Evolutionary conservation across 2,329 filamentous ascomycete species (phyloP).

Genomic region (Colletotrichum cordylinicola): DNA sequence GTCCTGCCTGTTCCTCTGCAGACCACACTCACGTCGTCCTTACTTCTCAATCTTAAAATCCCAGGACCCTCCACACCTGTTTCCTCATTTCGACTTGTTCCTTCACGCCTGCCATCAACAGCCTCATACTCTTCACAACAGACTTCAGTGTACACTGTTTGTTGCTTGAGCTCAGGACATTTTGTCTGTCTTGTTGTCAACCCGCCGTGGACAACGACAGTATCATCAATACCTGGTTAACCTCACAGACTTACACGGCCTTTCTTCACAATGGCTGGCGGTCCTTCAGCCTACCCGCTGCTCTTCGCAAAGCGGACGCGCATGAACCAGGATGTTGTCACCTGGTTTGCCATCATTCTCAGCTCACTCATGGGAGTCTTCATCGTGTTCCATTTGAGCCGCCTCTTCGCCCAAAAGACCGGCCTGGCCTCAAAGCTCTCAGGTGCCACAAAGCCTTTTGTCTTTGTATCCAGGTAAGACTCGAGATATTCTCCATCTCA

Average conservation of each 20-base stretch:
- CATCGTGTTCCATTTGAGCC: slow-evolving; percentile 14
- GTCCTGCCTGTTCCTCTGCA: background rate
- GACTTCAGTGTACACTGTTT: background rate
- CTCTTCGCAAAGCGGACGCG: slow-evolving; percentile 18
- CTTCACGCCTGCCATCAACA: background rate
- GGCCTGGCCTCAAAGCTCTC: slow-evolving; percentile 1
- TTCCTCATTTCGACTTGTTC: background rate
- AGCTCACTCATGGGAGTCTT: slow-evolving; percentile 3
- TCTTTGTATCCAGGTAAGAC: slow-evolving; percentile 16
- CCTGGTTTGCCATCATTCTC: slow-evolving; percentile 25
- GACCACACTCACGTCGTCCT: background rate
- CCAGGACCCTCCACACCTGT: background rate
- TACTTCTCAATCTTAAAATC: background rate
- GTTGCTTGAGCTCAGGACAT: background rate
- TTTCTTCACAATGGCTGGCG: background rate
- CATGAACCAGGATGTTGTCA: slow-evolving; percentile 31
- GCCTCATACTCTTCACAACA: background rate
- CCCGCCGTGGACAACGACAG: background rate
- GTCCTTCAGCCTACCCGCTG: background rate
- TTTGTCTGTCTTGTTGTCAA: background rate
- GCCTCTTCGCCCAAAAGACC: slow-evolving; percentile 8
- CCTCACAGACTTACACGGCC: background rate
- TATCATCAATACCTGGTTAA: background rate
- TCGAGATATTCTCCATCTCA: background rate
- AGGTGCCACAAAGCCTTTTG: background rate